These are phyloP conservation scores for Sarocladiaceae sp. DNA, from an alignment of 2,329 filamentous ascomycete genomes.

Conservation along the genomic window DNA sequence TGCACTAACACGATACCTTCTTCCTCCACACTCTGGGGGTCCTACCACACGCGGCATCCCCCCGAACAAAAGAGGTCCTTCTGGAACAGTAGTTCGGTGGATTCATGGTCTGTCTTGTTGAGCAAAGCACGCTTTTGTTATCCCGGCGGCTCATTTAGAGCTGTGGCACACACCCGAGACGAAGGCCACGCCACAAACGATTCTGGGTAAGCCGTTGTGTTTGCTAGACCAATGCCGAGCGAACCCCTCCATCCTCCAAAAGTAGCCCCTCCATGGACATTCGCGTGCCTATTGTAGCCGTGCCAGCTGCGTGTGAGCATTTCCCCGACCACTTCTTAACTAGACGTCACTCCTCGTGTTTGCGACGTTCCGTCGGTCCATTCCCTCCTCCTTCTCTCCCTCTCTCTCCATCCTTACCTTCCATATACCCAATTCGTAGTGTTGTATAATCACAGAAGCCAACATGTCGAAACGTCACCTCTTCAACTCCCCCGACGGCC, in stretches of 20 bases:
- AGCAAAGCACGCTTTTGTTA: not conserved
- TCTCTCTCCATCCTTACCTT: not conserved
- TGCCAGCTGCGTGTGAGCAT: not conserved
- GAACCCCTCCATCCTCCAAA: not conserved
- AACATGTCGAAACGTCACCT: slow-evolving; percentile 50
- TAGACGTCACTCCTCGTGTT: slow-evolving; percentile 2
- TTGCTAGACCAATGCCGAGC: not conserved
- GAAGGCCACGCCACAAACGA: not conserved
- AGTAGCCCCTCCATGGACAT: not conserved
- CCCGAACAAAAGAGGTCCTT: not conserved
- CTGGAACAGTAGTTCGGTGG: not conserved
- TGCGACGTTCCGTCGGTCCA: not conserved
- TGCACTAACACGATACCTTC: not conserved
- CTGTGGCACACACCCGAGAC: not conserved
- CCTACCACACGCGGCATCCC: not conserved
- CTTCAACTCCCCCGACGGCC: slow-evolving; percentile 47
- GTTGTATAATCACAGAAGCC: not conserved
- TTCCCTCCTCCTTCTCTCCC: not conserved
- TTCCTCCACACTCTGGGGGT: slow-evolving; percentile 5
- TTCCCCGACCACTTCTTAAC: not conserved
- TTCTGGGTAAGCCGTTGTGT: not conserved
- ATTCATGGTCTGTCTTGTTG: not conserved
- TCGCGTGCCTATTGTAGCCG: not conserved
- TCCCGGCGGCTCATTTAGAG: not conserved
- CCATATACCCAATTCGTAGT: not conserved